Evolutionary conservation across 495 filamentous ascomycete species (phyloP), one percentile per base, ranked within the genome.

Genomic region (Aspergillus carlsbadensis): DNA sequence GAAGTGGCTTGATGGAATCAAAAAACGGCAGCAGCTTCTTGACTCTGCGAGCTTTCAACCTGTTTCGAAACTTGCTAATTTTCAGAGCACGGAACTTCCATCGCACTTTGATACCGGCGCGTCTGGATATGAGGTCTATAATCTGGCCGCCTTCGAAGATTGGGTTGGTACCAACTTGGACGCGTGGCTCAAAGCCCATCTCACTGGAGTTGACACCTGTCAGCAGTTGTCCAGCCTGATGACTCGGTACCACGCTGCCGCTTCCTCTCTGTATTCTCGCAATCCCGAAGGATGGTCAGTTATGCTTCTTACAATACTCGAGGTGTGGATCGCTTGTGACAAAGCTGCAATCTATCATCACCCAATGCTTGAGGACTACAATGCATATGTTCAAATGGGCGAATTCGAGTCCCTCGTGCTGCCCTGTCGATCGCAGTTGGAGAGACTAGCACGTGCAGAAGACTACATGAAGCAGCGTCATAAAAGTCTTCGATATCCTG

Each of bases 241-340:
- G 2, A 18, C 48, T 1, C 31, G 29, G 1, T 84, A 84, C 45
- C 22, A 64, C 22, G n/a, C 18, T 1, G 21, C 29, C 10, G 77
- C 72, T 11, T 56, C 17, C 15, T 5, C 7, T 0, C 1, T 41
- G 6, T 87, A 85, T 56, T 13, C 10, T 0, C 47, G 52, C 0
- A 77, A 79, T 39, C 80, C 84, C 0, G 81, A 82, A 60, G 69
- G 63, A 0, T 60, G 76, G 2, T 89, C 86, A 1, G 44, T 80
- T 0, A 84, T 89, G 83, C 36, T 84, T 2, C 72, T 90, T 17
- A 83, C 76, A 0, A 64, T 81, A 4, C 64, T 87, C 52, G 84
- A 89, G 22, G 56, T 89, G 0, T 90, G 86, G 86, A 62, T 86
- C 34, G 82, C 82, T 15, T 69, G 73, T 42, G 87, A 90, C 58